Base-by-base conservation (phyloP, 495 filamentous ascomycete genomes). In the Pyrenopolyporus hunteri region DNA sequence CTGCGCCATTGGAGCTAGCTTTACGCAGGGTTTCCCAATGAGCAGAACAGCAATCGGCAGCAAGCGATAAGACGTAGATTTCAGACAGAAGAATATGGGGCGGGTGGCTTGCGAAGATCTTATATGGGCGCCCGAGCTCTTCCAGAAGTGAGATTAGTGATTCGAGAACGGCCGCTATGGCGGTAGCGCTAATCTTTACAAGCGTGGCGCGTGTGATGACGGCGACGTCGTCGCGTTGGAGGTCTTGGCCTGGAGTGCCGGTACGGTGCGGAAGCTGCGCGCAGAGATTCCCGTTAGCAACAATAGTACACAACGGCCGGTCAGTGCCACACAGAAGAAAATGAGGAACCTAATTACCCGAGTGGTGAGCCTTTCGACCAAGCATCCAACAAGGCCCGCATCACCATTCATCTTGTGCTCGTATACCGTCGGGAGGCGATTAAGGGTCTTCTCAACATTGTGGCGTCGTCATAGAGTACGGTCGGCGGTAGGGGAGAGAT, bases 311-410 rank as follows among this genome's bases (percentile, higher is more conserved):
- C 2, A 22, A 6, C 36, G 8, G 8, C 36, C 1, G 20, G 19
- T 20, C 31, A 47, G 57, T 16, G 49, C 40, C 28, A 54, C 45
- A 47, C 14, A 13, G 32, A n/a, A 40, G 28, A 40, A 28, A 59
- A n/a, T 10, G 28, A 50, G 54, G 45, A 25, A 31, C 35, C 19
- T 14, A 42, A 60, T 65, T 81, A 87, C 85, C 78, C 83, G 79
- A 63, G 83, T 82, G 39, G 79, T 81, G 54, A 88, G 78, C 71
- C 85, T 80, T 73, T 87, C 85, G 66, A 88, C 81, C 63, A 88
- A 74, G 69, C 82, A 82, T 73, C 82, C 78, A 59, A 88, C 83
- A 70, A 87, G 74, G 72, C 78, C 82, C 49, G 78, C 79, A 75
- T 87, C 85, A 69, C 81, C 79, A 72, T 82, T 86, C 84, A 88